These are phyloP conservation scores for Acacia pycnantha DNA, from an alignment of 331 rosid species.

Conservation along the genomic window DNA sequence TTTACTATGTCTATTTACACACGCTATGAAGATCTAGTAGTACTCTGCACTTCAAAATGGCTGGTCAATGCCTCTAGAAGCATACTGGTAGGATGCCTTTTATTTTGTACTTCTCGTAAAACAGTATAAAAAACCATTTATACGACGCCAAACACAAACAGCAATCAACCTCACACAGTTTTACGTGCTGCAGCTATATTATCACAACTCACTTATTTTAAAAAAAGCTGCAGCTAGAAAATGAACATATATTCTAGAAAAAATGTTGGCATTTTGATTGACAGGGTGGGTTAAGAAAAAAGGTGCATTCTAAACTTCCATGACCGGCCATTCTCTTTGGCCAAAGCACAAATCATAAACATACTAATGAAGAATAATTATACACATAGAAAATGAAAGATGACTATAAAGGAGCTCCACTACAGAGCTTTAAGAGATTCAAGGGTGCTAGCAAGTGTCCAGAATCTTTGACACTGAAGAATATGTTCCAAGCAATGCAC, in stretches of 20 bases:
- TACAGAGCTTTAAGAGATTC: background rate
- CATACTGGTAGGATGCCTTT: background rate
- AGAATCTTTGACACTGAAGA: slow-evolving; percentile 52
- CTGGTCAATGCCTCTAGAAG: background rate
- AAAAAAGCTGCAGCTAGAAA: no score
- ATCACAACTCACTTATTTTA: no score
- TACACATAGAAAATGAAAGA: background rate
- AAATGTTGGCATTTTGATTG: no score
- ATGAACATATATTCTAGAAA: no score
- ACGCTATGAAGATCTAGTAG: background rate
- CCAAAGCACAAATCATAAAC: background rate
- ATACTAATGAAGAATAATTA: background rate
- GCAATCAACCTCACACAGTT: background rate
- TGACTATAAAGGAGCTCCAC: background rate
- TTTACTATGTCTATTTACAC: no score
- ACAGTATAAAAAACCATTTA: no score
- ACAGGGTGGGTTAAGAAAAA: background rate
- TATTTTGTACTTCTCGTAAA: background rate
- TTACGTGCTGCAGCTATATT: background rate
- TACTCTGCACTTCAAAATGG: background rate
- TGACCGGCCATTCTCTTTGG: background rate
- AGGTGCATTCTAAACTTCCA: background rate
- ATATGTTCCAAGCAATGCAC: slow-evolving; percentile 65
- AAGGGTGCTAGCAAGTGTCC: slow-evolving; percentile 32
- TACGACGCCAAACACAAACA: background rate